These are phyloP conservation scores for Medicago ruthenica DNA, from an alignment of 306 rosid species.

Conservation along the genomic window DNA sequence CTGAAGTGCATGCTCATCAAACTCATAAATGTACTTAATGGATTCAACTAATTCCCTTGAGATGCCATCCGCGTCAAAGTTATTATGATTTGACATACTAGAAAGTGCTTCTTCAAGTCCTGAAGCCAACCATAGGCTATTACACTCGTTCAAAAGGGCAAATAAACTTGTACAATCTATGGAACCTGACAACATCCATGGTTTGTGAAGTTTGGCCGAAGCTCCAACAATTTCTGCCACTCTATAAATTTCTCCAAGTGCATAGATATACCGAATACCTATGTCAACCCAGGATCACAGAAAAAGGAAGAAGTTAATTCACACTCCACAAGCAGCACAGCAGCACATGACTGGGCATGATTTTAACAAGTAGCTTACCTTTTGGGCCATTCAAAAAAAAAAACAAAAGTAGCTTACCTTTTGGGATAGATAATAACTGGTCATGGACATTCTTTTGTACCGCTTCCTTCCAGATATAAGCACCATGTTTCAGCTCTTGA, in stretches of 20 bases:
- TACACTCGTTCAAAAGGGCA: conserved; percentile 65
- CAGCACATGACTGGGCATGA: conserved; percentile 37
- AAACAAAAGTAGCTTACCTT: conserved; percentile 75
- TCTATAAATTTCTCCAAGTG: conserved; percentile 90
- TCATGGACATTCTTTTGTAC: conserved; percentile 53
- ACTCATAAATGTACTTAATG: conserved; percentile 59
- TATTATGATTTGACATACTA: conserved; percentile 49
- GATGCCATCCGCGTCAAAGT: conserved; percentile 41
- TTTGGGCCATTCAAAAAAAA: too few species aligned
- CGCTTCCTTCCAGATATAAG: conserved; percentile 77
- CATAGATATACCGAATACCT: conserved; percentile 69
- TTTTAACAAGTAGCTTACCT: conserved; percentile 62
- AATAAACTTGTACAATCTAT: conserved; percentile 52
- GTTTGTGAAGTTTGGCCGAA: conserved; percentile 70
- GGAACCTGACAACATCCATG: conserved; percentile 67
- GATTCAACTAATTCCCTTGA: conserved; percentile 63
- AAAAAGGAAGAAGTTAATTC: conserved; percentile 30
- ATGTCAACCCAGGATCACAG: conserved; percentile 38
- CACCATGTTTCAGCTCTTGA: conserved; percentile 84
- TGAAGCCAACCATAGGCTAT: conserved; percentile 70
- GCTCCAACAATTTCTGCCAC: conserved; percentile 73
- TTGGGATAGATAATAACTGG: conserved; percentile 62
- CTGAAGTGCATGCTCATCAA: conserved; percentile 63
- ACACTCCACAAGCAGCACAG: conserved; percentile 35
- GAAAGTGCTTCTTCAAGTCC: conserved; percentile 82